Conservation (phyloP, 1,284 basidiomycete species). For the Microbotryum saponariae region DNA sequence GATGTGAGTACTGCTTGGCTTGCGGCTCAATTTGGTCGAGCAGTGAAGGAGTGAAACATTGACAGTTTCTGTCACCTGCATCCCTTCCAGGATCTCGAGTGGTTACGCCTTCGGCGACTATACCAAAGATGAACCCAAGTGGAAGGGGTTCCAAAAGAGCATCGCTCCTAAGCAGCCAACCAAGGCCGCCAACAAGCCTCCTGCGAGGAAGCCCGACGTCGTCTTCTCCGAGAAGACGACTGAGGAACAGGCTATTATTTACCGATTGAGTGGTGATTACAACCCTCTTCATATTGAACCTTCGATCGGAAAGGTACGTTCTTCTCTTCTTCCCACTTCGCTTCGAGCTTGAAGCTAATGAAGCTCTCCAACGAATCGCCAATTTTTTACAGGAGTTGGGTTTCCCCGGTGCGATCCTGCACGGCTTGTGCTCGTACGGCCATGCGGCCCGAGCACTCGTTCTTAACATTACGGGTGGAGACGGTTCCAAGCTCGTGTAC, state of each 20-base stretch:
- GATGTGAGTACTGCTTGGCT: constrained; percentile 4
- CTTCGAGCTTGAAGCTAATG: constrained; percentile 11
- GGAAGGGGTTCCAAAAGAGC: constrained; percentile 52
- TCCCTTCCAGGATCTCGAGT: constrained; percentile 43
- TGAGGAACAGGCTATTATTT: constrained; percentile 65
- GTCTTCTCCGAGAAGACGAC: constrained; percentile 60
- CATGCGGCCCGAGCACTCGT: constrained; percentile 67
- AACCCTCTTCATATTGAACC: constrained; percentile 71
- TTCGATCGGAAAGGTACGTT: constrained; percentile 12
- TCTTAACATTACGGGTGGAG: constrained; percentile 52
- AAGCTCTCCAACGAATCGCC: constrained; percentile 46
- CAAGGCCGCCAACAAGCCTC: constrained; percentile 55
- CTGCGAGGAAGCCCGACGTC: constrained; percentile 58
- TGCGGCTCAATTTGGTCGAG: constrained; percentile 36
- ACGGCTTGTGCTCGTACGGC: constrained; percentile 47
- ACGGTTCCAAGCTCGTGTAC: constrained; percentile 55
- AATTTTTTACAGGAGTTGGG: constrained; percentile 48
- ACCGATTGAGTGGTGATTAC: constrained; percentile 63
- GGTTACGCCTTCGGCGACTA: constrained; percentile 71
- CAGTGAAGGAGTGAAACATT: constrained; percentile 33
- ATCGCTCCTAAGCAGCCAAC: constrained; percentile 58
- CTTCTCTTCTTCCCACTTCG: constrained; percentile 45
- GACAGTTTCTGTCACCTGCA: neutral
- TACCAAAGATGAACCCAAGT: constrained; percentile 41
- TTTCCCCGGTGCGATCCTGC: constrained; percentile 71